These are phyloP conservation scores for Phoenix dactylifera DNA, from an alignment of 176 grass and related monocot species.

Conservation along the genomic window DNA sequence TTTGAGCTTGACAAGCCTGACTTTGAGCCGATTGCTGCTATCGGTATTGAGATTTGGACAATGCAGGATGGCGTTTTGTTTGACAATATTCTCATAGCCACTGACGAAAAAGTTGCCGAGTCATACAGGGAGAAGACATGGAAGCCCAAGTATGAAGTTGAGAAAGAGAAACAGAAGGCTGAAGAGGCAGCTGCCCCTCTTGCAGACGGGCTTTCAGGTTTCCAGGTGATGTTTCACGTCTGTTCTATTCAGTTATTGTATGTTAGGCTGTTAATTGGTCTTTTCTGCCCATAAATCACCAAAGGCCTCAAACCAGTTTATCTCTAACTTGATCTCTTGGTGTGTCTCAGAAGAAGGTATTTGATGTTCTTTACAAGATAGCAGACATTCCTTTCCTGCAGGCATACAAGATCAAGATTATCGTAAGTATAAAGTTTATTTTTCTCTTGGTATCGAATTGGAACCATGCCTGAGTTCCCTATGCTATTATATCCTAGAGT, in stretches of 20 bases:
- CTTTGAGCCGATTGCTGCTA: slow-evolving; percentile 69
- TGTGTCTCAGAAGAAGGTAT: slow-evolving; percentile 77
- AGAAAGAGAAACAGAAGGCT: slow-evolving; percentile 92
- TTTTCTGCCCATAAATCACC: not conserved
- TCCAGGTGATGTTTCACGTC: slow-evolving; percentile 47
- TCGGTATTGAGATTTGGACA: slow-evolving; percentile 99
- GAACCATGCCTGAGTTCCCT: too few relatives aligned
- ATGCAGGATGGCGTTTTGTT: slow-evolving; percentile 98
- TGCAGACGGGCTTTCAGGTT: slow-evolving; percentile 45
- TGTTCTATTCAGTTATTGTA: not conserved
- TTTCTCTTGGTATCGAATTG: not conserved
- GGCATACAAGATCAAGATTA: slow-evolving; percentile 85
- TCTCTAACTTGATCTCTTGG: not conserved
- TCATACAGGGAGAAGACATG: slow-evolving; percentile 66
- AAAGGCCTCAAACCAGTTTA: not conserved
- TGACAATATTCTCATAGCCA: slow-evolving; percentile 77
- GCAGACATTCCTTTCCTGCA: slow-evolving; percentile 65
- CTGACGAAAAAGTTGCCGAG: slow-evolving; percentile 69
- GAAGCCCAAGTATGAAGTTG: slow-evolving; percentile 85
- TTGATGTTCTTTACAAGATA: slow-evolving; percentile 72
- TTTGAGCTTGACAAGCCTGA: slow-evolving; percentile 79
- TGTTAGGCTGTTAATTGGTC: too few relatives aligned
- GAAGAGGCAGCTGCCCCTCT: slow-evolving; percentile 35
- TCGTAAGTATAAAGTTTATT: slow-evolving; percentile 32
- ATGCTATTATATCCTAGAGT: too few relatives aligned